Conservation (phyloP, 148 eudicot species). For the Vaccinium myrtillus region DNA sequence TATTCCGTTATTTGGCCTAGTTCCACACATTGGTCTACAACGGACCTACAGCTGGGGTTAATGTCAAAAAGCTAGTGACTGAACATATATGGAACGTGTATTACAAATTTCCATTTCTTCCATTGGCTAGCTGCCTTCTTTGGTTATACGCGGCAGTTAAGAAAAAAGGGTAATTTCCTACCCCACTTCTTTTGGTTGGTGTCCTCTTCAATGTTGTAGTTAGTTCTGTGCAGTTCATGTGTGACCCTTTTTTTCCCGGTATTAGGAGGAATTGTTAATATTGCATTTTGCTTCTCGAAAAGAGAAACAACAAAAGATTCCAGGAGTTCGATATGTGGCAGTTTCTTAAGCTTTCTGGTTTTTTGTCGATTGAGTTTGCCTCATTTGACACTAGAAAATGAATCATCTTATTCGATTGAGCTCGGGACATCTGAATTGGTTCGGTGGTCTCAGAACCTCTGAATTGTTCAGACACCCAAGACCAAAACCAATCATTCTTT, state of each 20-base stretch:
- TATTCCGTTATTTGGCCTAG: constrained; percentile 50
- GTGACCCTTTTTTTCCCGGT: not conserved
- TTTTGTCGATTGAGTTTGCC: not conserved
- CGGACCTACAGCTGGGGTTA: not conserved
- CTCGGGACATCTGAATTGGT: not conserved
- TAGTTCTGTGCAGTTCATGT: constrained; percentile 9
- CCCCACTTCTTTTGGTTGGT: not conserved
- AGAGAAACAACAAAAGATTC: not conserved
- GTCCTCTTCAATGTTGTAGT: not conserved
- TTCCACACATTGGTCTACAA: not conserved
- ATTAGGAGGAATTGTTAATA: not conserved
- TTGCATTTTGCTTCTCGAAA: not conserved
- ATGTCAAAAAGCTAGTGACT: not conserved
- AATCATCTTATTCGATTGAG: not conserved
- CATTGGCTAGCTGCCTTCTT: not conserved
- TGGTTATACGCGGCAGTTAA: not conserved
- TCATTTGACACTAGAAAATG: not conserved
- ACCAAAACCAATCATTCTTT: not conserved
- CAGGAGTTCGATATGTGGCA: not conserved
- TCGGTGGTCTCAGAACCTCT: not conserved
- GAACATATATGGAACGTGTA: not conserved
- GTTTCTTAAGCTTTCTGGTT: not conserved
- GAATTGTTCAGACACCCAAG: not conserved
- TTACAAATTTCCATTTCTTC: not conserved
- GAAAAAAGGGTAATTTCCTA: constrained; percentile 2